Evolutionary conservation across 1,139 yeast genomes (phyloP).

Genomic region (Candida sanyaensis): DNA sequence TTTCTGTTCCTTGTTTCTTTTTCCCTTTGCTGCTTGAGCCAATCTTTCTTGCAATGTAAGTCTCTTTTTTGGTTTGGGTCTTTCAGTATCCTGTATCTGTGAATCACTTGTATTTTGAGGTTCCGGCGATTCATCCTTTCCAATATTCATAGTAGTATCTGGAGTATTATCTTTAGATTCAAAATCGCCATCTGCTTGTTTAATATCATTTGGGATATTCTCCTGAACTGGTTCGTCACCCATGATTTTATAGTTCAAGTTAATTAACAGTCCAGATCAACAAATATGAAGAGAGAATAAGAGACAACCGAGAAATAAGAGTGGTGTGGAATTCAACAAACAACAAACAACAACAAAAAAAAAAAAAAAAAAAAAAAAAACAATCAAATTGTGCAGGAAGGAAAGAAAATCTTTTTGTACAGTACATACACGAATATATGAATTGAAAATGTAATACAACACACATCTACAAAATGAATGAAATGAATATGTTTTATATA

Average conservation of each 20-base stretch:
- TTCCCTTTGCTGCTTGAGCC: slow-evolving; percentile 74
- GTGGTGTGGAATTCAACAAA: background rate
- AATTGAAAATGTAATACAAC: too few species aligned
- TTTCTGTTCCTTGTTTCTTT: slow-evolving; percentile 18
- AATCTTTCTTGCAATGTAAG: slow-evolving; percentile 77
- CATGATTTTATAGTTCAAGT: background rate
- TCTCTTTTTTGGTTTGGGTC: slow-evolving; percentile 38
- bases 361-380: background rate
- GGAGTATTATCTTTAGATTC: background rate
- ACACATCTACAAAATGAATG: background rate
- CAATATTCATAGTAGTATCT: background rate
- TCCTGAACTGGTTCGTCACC: background rate
- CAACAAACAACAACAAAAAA: background rate
- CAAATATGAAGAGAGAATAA: background rate
- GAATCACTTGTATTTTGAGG: background rate
- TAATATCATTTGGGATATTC: background rate
- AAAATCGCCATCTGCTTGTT: background rate
- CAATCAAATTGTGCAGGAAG: background rate
- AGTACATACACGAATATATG: too few species aligned
- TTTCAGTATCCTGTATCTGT: background rate
- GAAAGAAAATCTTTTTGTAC: background rate
- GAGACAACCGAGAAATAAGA: background rate
- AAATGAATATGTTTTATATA: background rate
- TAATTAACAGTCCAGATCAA: background rate
- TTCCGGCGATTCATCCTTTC: background rate